Evolutionary conservation across 208 protist species (phyloP).

Genomic region (Novymonas esmeraldas): DNA sequence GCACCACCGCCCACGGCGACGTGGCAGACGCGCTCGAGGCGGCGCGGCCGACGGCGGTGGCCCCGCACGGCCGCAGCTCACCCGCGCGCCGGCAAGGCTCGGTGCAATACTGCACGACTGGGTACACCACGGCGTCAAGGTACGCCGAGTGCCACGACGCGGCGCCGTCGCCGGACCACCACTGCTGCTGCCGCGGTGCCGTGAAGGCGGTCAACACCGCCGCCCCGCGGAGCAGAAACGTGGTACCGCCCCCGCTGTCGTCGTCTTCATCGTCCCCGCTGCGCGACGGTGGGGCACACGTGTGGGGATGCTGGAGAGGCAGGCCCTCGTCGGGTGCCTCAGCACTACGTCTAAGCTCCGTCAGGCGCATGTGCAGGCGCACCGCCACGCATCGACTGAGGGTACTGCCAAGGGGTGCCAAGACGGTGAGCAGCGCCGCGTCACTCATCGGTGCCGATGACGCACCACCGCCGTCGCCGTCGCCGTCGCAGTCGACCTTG

Average conservation of each 20-base stretch:
- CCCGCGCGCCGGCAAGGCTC: too few relatives aligned
- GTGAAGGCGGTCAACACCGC: constrained; percentile 22
- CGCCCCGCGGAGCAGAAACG: constrained; percentile 15
- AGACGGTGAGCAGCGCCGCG: constrained; percentile 6
- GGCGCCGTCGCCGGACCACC: too few relatives aligned
- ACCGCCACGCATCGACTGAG: constrained; percentile 13
- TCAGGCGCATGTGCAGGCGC: constrained; percentile 6
- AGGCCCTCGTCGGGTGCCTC: background rate
- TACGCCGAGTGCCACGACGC: constrained; percentile 6
- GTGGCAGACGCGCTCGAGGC: background rate
- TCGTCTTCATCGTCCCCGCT: background rate
- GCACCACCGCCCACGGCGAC: background rate
- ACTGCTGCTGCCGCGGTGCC: background rate
- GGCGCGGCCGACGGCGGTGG: background rate
- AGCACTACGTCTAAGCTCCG: background rate
- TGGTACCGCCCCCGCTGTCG: background rate
- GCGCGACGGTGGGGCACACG: too few relatives aligned
- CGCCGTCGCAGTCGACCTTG: background rate
- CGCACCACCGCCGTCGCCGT: background rate
- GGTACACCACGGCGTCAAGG: constrained; percentile 3
- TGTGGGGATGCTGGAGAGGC: background rate
- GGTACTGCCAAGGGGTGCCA: constrained; percentile 11
- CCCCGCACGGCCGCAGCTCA: too few relatives aligned
- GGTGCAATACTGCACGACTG: constrained; percentile 9
- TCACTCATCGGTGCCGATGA: background rate